Percentiles rank a stretch among this genome's conserved stretches.
phyloP scores from a whole-genome alignment of 805 yeast species.

The Wickerhamiella dianesei region DNA sequence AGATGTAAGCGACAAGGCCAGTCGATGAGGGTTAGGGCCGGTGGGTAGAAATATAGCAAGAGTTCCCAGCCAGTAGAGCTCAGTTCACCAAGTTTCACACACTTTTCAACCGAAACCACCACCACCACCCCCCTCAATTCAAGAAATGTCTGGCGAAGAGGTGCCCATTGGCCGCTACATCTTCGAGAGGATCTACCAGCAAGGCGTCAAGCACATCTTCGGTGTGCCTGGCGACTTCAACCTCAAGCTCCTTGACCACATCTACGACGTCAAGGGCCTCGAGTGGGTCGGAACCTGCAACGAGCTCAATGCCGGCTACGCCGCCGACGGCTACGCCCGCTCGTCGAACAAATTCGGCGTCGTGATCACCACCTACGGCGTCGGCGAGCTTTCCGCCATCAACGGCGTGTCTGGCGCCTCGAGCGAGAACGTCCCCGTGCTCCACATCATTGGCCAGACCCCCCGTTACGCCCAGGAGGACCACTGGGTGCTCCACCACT shows the following conservation, averaged over 20 bases:
- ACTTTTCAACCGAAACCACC: neutral
- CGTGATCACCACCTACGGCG: conserved; percentile 66
- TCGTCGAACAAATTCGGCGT: conserved; percentile 51
- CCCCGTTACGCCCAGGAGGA: conserved; percentile 28
- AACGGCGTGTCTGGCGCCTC: conserved; percentile 74
- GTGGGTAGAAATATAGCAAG: neutral
- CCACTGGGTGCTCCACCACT: conserved; percentile 28
- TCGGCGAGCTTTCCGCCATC: conserved; percentile 75
- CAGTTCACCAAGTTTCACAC: no score
- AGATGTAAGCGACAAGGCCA: neutral
- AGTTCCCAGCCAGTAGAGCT: neutral
- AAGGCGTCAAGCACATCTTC: conserved; percentile 26
- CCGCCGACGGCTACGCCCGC: conserved; percentile 82
- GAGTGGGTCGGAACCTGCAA: conserved; percentile 78
- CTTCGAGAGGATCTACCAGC: conserved; percentile 24
- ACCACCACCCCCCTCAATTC: neutral
- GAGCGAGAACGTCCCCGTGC: conserved; percentile 65
- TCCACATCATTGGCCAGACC: conserved; percentile 78
- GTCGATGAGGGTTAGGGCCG: neutral
- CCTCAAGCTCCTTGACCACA: conserved; percentile 29
- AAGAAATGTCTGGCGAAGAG: conserved; percentile 6
- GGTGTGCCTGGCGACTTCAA: conserved; percentile 38
- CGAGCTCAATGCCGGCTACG: conserved; percentile 79
- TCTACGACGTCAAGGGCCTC: conserved; percentile 31
- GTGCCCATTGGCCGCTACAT: conserved; percentile 23